Evolutionary conservation across 768 basidiomycete genomes (phyloP).

Genomic region (Suillus plorans): DNA sequence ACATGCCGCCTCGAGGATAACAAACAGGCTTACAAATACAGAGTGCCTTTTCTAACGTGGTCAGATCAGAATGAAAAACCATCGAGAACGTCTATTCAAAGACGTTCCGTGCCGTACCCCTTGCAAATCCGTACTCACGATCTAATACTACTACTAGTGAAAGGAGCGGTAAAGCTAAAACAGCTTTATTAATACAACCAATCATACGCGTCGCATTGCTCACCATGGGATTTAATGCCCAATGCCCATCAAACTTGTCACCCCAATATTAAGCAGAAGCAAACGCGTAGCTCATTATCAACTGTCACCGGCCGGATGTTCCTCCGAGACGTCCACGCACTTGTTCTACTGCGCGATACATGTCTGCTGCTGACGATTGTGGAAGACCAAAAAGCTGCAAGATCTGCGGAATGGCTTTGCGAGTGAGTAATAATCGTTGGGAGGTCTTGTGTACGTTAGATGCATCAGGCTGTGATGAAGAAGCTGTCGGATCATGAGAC

Average conservation of each 20-base stretch:
- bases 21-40: background rate
- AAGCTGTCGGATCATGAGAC: background rate
- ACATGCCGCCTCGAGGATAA: background rate
- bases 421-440: slow-evolving; percentile 46
- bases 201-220: slow-evolving; percentile 14
- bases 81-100: background rate
- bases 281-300: background rate
- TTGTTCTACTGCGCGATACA: slow-evolving; percentile 69
- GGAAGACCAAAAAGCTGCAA: slow-evolving; percentile 46
- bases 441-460: slow-evolving; percentile 6
- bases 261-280: background rate
- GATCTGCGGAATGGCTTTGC: slow-evolving; percentile 54
- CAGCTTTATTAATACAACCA: slow-evolving; percentile 9
- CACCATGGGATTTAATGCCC: slow-evolving; percentile 2
- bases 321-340: slow-evolving; percentile 32
- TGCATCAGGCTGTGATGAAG: slow-evolving; percentile 6
- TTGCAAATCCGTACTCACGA: background rate
- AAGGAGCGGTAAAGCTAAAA: background rate
- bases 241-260: background rate
- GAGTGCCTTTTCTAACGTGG: background rate
- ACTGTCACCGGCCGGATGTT: slow-evolving; percentile 9
- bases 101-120: background rate
- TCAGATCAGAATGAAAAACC: background rate
- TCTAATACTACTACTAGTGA: background rate
- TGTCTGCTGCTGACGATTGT: slow-evolving; percentile 43